Base-by-base conservation (phyloP, 2,329 filamentous ascomycete species). In the Aureobasidium uvarum region DNA sequence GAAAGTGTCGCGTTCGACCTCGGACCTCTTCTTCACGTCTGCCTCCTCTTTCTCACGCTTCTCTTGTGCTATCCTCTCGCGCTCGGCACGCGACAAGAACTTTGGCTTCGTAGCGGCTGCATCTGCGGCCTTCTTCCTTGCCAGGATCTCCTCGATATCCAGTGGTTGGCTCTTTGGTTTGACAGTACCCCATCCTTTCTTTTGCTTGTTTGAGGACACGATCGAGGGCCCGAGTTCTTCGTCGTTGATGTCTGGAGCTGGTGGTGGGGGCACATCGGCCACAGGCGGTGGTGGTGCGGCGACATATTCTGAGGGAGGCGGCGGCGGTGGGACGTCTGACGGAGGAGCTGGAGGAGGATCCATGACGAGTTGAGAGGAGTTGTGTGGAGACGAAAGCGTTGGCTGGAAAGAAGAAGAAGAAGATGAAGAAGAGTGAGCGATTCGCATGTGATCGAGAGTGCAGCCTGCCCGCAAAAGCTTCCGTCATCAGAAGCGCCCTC, bases 31-130 rank as follows among this genome's bases (percentile, higher is more conserved):
- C 72, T 85, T 84, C 31, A 84, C 82, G 54, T 87, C 86, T 67
- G 89, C 86, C 1, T 86, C 84, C 72, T 94, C 89, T 69, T 91
- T 90, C 43, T 84, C 83, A 56, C 88, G 83, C 76, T 92, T 92
- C 73, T 96, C 90, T 18, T 91, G 81, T 36, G 91, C 92, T 31
- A 96, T 77, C 67, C 87, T 85, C 75, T 96, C 92, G 64, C 93
- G 85, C 75, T 96, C 85, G 38, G 89, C 89, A 80, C 90, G 95
- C 5, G 90, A 89, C 25, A 96, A 80, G 74, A 96, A 96, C 76
- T 91, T 93, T 5, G 92, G 92, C 82, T 95, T 96, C 64, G 91
- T 85, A 11, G 91, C 89, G 18, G 89, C 91, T 41, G 89, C 90
- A 77, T 95, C 91, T 33, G 90, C 89, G 68, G 91, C 91, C 74